Evolutionary conservation across 106 monocot genomes (phyloP), one percentile per base, ranked within the genome.

Genomic region (Acorus calamus): DNA sequence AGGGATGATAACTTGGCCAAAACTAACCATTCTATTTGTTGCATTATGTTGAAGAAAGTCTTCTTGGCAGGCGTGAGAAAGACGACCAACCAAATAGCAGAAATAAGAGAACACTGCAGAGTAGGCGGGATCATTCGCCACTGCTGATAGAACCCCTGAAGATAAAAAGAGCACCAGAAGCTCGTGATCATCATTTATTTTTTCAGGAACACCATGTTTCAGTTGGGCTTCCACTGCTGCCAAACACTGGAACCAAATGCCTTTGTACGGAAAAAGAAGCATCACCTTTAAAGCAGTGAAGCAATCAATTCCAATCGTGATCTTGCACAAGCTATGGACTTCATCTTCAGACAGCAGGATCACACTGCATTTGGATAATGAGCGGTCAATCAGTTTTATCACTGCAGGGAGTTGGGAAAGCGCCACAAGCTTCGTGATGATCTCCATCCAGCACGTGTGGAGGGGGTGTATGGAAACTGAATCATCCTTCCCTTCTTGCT

Each of bases 371-470:
- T 68, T 77, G 6, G 68, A 57, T 56, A 74, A 65, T 63, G 83
- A 79, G 51, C 49, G 49, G 61, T 91, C 96, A 4, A 96, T 61
- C 55, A 91, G 66, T 65, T 85, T 66, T 49, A 80, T 61, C 42
- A 87, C 66, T 3, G n/a, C 42, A 8, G 42, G 14, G 28, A 65
- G 57, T 57, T 76, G 50, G n/a, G 79, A 81, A 73, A 83, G 63
- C 3, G 13, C 72, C 42, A 91, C 50, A 10, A 80, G 78, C 54
- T 55, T 85, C 65, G 55, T 80, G 44, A 85, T 67, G 42, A 83
- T 74, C 56, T 82, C 78, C 76, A 72, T 81, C 96, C 96, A 96
- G 66, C 96, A 96, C 44, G 57, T 41, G 62, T 96, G 96, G 50
- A 96, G 71, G 52, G 80, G 78, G 64, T 77, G 73, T 45, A 85